These are phyloP conservation scores for Colletotrichum filicis DNA, from an alignment of 2,329 filamentous ascomycete species.

Conservation along the genomic window DNA sequence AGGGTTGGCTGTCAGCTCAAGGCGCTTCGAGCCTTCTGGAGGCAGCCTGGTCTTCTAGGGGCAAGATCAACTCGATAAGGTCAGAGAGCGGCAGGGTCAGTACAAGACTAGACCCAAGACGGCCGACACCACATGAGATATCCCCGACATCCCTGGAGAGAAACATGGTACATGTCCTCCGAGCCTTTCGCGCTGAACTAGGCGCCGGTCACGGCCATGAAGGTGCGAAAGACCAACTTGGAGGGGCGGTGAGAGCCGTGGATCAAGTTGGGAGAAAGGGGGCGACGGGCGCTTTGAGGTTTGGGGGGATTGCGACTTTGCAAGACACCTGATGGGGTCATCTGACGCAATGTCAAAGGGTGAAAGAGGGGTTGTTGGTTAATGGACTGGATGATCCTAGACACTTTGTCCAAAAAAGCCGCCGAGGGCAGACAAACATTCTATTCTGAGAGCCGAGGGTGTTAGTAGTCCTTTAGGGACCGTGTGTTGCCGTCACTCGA, in stretches of 20 bases:
- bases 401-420: background rate
- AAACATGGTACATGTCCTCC: background rate
- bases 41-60: conserved; percentile 13
- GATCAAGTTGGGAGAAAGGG: conserved; percentile 2
- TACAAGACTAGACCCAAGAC: conserved; percentile 8
- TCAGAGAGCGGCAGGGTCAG: background rate
- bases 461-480: background rate
- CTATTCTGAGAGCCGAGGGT: background rate
- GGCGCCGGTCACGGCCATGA: conserved; percentile 15
- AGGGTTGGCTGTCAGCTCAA: background rate
- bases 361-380: background rate
- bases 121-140: conserved; percentile 1
- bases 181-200: conserved; percentile 10
- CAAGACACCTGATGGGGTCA: conserved; percentile 25
- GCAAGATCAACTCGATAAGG: conserved; percentile 8
- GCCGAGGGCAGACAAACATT: background rate
- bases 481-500: conserved; percentile 13
- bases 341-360: conserved; percentile 13
- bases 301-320: conserved; percentile 12
- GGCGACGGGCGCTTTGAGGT: conserved; percentile 14
- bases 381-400: background rate
- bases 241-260: conserved; percentile 19
- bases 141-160: background rate
- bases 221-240: conserved; percentile 21
- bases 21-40: conserved; percentile 8